Base-by-base conservation (phyloP, 1,139 yeast species). In the Pichia sp. region DNA sequence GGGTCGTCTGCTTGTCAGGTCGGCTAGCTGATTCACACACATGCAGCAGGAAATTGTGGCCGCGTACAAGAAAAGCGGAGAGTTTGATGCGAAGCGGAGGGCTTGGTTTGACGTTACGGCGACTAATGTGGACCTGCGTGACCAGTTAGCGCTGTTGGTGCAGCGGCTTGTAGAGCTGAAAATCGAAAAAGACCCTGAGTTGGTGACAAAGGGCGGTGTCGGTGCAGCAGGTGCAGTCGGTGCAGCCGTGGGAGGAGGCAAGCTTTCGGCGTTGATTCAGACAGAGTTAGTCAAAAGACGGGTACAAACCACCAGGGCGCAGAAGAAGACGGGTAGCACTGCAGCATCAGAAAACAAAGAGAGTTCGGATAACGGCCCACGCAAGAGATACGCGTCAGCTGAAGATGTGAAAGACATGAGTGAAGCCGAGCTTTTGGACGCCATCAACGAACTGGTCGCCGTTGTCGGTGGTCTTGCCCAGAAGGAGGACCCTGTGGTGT, bases 201-300 rank as follows among this genome's bases (percentile, higher is more conserved):
- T 75, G 15, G 55, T 75, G 17, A 57, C 64, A 43, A 71, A 72
- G 49, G 75, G 74, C 53, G 18, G 32, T 30, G 32, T 17, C 18
- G 15, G 8, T 10, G n/a, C n/a, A n/a, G n/a, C n/a, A n/a, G n/a
- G n/a, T n/a, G n/a, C n/a, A n/a, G n/a, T n/a, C n/a, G n/a, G n/a
- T n/a, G n/a, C n/a, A n/a, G n/a, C n/a, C n/a, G n/a, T n/a, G n/a
- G 30, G 30, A 9, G 68, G 65, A 39, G 79, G 77, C 2, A 72
- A 69, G 41, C 63, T 71, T 56, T 73, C 72, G 0, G 79, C 79
- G 0, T 58, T 74, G 43, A 68, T 75, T 3, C 79, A 46, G 20
- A 36, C 46, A 2, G 44, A 40, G 14, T 28, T 46, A 15, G 42
- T 46, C 28, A 42, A 44, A 26, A 22, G 42, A 14, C 43, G 40